Conservation (phyloP, 2,329 filamentous ascomycete genomes). For the Phyllosticta ampelicida region DNA sequence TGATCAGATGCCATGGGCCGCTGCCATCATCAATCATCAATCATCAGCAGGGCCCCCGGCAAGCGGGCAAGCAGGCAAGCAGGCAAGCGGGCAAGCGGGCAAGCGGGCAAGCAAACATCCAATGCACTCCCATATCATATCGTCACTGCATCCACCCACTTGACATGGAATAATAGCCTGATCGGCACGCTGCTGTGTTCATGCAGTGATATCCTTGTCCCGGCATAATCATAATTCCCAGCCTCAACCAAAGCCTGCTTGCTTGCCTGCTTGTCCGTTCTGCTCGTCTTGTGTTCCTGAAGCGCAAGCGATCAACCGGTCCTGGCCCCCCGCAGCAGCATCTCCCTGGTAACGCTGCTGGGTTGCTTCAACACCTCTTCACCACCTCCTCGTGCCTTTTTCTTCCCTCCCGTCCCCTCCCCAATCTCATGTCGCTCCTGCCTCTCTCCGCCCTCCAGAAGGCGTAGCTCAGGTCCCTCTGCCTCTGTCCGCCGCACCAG, state of each 20-base stretch:
- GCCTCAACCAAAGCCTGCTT: background rate
- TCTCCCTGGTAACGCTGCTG: conserved; percentile 14
- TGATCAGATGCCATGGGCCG: too few relatives aligned
- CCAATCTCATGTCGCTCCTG: conserved; percentile 15
- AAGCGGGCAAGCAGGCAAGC: too few relatives aligned
- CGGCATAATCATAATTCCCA: conserved; percentile 8
- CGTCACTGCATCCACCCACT: background rate
- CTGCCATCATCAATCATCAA: background rate
- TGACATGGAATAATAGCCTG: conserved; percentile 1
- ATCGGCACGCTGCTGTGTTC: conserved; percentile 4
- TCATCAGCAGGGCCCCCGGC: background rate
- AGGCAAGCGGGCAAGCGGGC: too few relatives aligned
- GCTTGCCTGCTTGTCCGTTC: background rate
- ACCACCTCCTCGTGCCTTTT: conserved; percentile 18
- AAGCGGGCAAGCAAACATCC: background rate
- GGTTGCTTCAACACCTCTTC: conserved; percentile 25
- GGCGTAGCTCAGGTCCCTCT: conserved; percentile 17
- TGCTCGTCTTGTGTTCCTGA: conserved; percentile 5
- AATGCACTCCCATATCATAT: background rate
- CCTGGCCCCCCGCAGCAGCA: conserved; percentile 19
- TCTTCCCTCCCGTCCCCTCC: conserved; percentile 14
- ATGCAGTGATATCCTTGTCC: background rate
- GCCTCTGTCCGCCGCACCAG: conserved; percentile 14
- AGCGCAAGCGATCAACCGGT: conserved; percentile 15
- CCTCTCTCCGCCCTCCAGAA: conserved; percentile 31